phyloP scores from a whole-genome alignment of 2,329 filamentous ascomycete species.

The Ophiostoma piceae region DNA sequence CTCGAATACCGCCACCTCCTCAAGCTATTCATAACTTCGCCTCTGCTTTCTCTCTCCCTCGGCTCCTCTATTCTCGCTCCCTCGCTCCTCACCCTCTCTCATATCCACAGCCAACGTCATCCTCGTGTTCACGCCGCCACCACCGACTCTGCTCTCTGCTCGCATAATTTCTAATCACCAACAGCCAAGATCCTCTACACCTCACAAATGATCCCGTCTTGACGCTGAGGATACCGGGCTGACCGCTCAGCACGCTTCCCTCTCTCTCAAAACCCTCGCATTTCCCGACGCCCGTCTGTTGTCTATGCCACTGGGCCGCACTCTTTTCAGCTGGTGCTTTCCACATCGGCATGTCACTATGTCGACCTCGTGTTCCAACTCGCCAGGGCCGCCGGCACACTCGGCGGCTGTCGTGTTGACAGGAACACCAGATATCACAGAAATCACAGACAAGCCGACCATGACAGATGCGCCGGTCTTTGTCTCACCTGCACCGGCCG shows the following conservation, averaged over 20 bases:
- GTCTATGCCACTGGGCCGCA: constrained; percentile 13
- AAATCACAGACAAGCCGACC: background rate
- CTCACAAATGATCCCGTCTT: constrained; percentile 9
- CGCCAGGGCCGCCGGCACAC: background rate
- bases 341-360: constrained; percentile 23
- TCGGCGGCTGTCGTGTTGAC: background rate
- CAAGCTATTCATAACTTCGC: background rate
- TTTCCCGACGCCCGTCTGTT: background rate
- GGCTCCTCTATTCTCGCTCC: constrained; percentile 12
- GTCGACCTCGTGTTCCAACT: constrained; percentile 11
- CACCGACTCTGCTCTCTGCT: background rate
- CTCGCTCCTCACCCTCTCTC: background rate
- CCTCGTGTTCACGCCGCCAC: constrained; percentile 11
- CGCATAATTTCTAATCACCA: background rate
- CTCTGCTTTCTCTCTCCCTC: background rate
- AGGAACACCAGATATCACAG: background rate
- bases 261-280: background rate
- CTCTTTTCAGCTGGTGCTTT: constrained; percentile 22
- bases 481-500: background rate
- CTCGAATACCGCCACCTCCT: background rate
- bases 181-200: background rate
- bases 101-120: constrained; percentile 13
- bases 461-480: background rate
- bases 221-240: constrained; percentile 11
- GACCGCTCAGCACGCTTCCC: constrained; percentile 13